Evolutionary conservation across 805 yeast species (phyloP).

Genomic region (Lachancea cidri): DNA sequence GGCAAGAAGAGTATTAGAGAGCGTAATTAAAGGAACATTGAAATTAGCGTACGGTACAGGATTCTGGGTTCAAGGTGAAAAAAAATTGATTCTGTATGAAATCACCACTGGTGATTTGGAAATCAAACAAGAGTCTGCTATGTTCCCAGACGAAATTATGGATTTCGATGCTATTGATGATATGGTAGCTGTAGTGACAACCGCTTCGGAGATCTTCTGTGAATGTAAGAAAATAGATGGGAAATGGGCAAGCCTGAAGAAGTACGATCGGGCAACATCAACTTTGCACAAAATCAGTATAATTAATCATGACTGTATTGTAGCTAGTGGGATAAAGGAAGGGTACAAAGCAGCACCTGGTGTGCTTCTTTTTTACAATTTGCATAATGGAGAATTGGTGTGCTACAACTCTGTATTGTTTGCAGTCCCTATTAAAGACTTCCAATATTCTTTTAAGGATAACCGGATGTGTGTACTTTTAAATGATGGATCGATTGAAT

Average conservation of each 20-base stretch:
- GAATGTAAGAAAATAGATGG: constrained; percentile 1
- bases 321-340: background rate
- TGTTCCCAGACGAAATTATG: background rate
- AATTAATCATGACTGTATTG: constrained; percentile 1
- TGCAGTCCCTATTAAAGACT: constrained; percentile 2
- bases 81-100: background rate
- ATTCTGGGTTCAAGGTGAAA: constrained; percentile 3
- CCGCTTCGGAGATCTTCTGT: background rate
- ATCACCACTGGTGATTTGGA: background rate
- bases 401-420: constrained; percentile 4
- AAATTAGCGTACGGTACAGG: background rate
- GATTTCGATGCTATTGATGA: constrained; percentile 3
- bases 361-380: constrained; percentile 1
- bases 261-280: background rate
- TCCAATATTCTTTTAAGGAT: constrained; percentile 1
- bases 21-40: background rate
- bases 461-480: constrained; percentile 5
- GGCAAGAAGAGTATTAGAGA: background rate
- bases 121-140: background rate
- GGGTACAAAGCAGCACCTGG: background rate
- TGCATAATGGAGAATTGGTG: background rate
- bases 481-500: constrained; percentile 1
- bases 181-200: constrained; percentile 1
- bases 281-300: background rate
- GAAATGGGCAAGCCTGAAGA: background rate